Evolutionary conservation across 1,284 basidiomycete species (phyloP).

Genomic region (Fistulinella staudtii): DNA sequence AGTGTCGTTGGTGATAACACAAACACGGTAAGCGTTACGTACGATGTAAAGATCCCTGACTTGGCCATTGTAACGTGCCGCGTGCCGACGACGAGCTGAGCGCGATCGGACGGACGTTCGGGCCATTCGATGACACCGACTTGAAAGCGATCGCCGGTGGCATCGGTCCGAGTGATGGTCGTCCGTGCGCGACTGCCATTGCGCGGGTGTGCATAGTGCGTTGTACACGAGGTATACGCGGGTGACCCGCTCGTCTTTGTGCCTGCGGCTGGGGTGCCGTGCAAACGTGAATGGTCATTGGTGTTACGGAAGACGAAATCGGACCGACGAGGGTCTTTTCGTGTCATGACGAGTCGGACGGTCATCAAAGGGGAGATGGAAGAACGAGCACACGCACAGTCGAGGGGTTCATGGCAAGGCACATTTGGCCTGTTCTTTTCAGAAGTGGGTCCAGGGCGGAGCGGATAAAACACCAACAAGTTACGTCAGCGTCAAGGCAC

Average conservation of each 20-base stretch:
- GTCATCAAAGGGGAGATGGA: neutral
- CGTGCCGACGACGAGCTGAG: constrained; percentile 26
- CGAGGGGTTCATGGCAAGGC: no score
- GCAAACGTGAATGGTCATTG: no score
- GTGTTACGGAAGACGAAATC: constrained; percentile 19
- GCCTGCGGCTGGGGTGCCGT: no score
- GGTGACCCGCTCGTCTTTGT: neutral
- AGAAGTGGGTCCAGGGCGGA: no score
- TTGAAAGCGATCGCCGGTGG: constrained; percentile 21
- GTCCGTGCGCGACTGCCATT: constrained; percentile 21
- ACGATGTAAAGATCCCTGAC: constrained; percentile 27
- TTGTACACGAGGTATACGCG: constrained; percentile 24
- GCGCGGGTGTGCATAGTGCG: constrained; percentile 1
- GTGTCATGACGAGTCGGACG: no score
- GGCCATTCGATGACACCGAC: constrained; percentile 34
- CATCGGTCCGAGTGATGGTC: constrained; percentile 22
- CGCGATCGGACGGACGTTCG: neutral
- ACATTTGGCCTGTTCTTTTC: no score
- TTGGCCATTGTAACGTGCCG: constrained; percentile 23
- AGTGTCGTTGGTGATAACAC: no score
- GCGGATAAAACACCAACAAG: no score
- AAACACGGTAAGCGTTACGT: no score
- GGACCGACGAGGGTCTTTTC: constrained; percentile 25
- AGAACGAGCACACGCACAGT: no score
- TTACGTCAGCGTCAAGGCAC: no score